Base-by-base conservation (phyloP, 2,329 filamentous ascomycete species). In the Madurella fahalii region DNA sequence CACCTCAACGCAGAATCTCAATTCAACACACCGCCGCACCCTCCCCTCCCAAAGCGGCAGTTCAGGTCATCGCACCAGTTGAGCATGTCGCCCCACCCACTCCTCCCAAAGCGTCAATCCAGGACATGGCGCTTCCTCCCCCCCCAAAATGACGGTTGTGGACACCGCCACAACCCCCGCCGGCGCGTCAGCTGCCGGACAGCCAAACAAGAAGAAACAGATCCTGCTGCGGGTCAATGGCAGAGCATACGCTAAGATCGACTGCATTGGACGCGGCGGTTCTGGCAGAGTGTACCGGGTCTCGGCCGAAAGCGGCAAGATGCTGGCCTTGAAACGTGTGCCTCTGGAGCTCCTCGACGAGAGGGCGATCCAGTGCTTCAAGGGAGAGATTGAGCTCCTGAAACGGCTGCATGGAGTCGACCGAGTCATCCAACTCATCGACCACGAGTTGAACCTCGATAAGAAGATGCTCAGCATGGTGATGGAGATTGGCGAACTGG, bases 401-500 rank as follows among this genome's bases (percentile, higher is more conserved):
- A 85, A 84, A 61, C 92, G 87, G 68, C 76, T 99, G 13, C 83
- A 85, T 42, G 87, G 88, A 39, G 89, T 96, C 1, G 91, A 96
- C 57, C 83, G 94, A 32, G 94, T 99, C 16, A 91, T 99, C 55
- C 85, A 89, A 55, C 75, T 99, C 9, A 91, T 88, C 66, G 94
- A 97, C 70, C 96, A 86, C 74, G 93, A 99, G 71, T 80, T 97
- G 67, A 97, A 97, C 68, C 85, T 90, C 49, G 89, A 94, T 65
- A 96, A 95, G 71, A 86, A 95, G 62, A 84, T 87, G 60, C 82
- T 99, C 53, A 93, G 86, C 66, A 82, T 99, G 69, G 87, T 99
- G 56, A 96, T 99, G 92, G 94, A 99, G 74, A 89, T 96, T 68
- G 94, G 94, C 61, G 94, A 99, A 72, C 84, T 93, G 18, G 94